phyloP scores from a whole-genome alignment of 2,329 filamentous ascomycete species.

The Leptodontidium sp. region DNA sequence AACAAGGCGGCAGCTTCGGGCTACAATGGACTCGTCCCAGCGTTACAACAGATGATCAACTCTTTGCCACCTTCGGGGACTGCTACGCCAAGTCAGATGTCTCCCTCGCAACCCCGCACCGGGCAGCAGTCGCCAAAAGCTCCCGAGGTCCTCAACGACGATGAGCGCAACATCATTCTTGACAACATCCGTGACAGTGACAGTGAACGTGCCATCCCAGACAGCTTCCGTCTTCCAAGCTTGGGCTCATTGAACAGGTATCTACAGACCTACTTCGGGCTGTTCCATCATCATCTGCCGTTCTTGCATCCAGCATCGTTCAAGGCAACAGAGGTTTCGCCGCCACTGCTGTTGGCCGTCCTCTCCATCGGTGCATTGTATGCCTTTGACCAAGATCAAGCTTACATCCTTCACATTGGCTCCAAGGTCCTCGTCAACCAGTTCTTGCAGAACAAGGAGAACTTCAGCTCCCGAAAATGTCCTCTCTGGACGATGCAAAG shows the following conservation, averaged over 20 bases:
- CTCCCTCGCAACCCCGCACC: slow-evolving; percentile 74
- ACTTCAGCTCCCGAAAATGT: slow-evolving; percentile 97
- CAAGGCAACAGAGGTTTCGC: slow-evolving; percentile 78
- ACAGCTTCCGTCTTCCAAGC: slow-evolving; percentile 87
- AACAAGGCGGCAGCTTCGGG: slow-evolving; percentile 65
- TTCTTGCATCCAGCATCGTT: slow-evolving; percentile 96
- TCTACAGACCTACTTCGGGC: slow-evolving; percentile 92
- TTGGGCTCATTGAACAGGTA: slow-evolving; percentile 87
- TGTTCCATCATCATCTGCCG: slow-evolving; percentile 96
- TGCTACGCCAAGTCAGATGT: slow-evolving; percentile 76
- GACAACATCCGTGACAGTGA: slow-evolving; percentile 87
- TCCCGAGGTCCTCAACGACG: slow-evolving; percentile 83
- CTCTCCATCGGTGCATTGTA: slow-evolving; percentile 96
- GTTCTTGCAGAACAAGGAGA: slow-evolving; percentile 97
- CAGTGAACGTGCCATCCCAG: slow-evolving; percentile 81
- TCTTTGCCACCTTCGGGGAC: slow-evolving; percentile 74
- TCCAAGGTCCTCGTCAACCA: slow-evolving; percentile 97
- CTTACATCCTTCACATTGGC: slow-evolving; percentile 96
- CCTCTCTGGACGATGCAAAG: slow-evolving; percentile 99
- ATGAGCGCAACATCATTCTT: slow-evolving; percentile 84
- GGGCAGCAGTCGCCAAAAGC: slow-evolving; percentile 73
- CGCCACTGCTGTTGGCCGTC: slow-evolving; percentile 85
- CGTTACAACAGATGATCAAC: slow-evolving; percentile 76
- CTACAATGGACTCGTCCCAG: slow-evolving; percentile 67
- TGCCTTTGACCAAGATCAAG: slow-evolving; percentile 96